Evolutionary conservation across 2,329 filamentous ascomycete species (phyloP), one percentile per base, ranked within the genome.

Genomic region (Akanthomyces muscarius): DNA sequence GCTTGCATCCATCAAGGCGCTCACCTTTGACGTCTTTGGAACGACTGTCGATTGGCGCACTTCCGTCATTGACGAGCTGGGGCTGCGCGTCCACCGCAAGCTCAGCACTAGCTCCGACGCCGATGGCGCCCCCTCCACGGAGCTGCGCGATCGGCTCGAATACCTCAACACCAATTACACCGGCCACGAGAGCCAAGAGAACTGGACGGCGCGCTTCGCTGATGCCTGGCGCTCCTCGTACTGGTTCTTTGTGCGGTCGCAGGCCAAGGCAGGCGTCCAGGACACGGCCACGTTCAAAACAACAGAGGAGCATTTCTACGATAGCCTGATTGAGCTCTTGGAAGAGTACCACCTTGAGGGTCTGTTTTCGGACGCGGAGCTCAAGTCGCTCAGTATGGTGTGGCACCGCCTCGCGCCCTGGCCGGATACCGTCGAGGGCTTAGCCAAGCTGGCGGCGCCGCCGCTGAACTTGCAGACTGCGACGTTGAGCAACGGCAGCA

Each of bases 31-130:
- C 75, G 84, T 92, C 69, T 92, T 93, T 73, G 90, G 90, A 67
- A 95, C 91, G 1, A 86, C 88, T 66, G 90, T 95, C 52, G 83
- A 94, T 78, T 94, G 90, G 90, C 87, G 90, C 63, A 79, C 79
- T 45, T 85, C 86, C 2, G 85, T 95, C 23, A 84, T 81, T 16
- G 76, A 80, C 10, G 83, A 85, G 61, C 81, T 95, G 54, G 72
- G 76, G 28, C 71, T 78, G 13, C 79, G 80, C 45, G 82, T 85
- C 16, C 71, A 75, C 33, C 73, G 77, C 63, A 83, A 84, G 68
- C 70, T 71, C 16, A 77, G 78, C 2, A 78, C 87, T 16, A 77
- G 79, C 2, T 78, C 87, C 38, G 76, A 80, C 18, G n/a, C 16
- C 18, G 13, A 16, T n/a, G 38, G 47, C n/a, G 68, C 77, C 45